Evolutionary conservation across 371 early-diverging fungal species (phyloP), one percentile per base, ranked within the genome.

Genomic region (Lichtheimia hyalospora): DNA sequence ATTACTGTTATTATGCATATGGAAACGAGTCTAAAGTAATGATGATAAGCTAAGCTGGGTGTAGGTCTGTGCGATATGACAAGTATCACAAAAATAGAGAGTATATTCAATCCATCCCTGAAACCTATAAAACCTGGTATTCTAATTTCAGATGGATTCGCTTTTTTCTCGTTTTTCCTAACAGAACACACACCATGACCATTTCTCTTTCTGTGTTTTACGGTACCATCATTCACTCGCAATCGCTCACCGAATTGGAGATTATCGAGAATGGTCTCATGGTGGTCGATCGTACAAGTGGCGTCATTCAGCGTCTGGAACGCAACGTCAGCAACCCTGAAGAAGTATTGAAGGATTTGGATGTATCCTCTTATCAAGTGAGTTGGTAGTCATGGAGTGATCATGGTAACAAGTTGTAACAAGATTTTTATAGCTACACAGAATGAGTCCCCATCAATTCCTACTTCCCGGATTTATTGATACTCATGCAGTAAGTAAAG

Each of bases 381-480:
- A 58, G 25, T 5, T n/a, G n/a, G 51, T 27, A 20, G 7, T 25
- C 3, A 27, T 27, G 27, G 27, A 7, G 5, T 34, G 34, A 8
- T 34, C 2, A 34, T 34, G 27, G 4, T 8, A 10, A 34, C 34
- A 34, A 8, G 1, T 4, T 1, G 1, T 8, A 2, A 8, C 5
- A 34, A 8, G 10, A 10, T 5, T 5, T 34, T 5, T 14, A 46
- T 60, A 84, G 80, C 48, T 86, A 43, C 70, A 79, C 18, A 39
- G 63, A 25, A 68, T 91, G 16, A 60, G 61, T 0, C 61, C 68
- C 2, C 71, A 80, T 41, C 90, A 92, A 68, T 91, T 95, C 62
- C 69, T 96, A 52, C 77, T 93, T 57, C 97, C 92, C 28, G 92
- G 97, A 0, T 85, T 96, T 39, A 80, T 96, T 48, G 97, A 96